A percentile compares a stretch with the other conserved stretches of the same genome.
Conservation (phyloP, 164 flowering plant species). For the Tetrastigma voinierianum region DNA sequence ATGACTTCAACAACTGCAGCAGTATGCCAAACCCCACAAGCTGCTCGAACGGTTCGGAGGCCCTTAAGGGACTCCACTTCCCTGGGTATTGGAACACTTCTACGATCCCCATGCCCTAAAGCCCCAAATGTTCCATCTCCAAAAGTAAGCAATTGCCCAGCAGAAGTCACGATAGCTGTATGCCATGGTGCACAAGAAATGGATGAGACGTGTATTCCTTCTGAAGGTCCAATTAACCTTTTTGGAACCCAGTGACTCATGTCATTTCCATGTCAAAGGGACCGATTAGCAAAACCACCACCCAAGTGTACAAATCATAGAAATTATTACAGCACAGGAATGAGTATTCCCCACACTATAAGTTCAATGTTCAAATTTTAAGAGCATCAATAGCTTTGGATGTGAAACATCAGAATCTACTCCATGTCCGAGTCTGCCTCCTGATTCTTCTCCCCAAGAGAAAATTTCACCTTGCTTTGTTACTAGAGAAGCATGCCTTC, state of each 20-base stretch:
- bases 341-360: conserved; percentile 40
- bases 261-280: conserved; percentile 27
- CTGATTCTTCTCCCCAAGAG: too few relatives aligned
- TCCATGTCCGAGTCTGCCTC: conserved; percentile 43
- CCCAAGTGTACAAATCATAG: conserved; percentile 36
- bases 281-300: conserved; percentile 19
- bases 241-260: conserved; percentile 33
- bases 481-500: conserved; percentile 29
- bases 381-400: conserved; percentile 32
- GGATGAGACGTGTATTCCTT: conserved; percentile 33
- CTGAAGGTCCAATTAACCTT: conserved; percentile 25
- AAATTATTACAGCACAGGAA: conserved; percentile 31
- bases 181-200: conserved; percentile 44
- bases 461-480: conserved; percentile 37
- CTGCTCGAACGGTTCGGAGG: conserved; percentile 28
- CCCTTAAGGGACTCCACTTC: conserved; percentile 35
- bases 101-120: conserved; percentile 37
- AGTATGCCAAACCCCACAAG: conserved; percentile 93
- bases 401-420: conserved; percentile 28
- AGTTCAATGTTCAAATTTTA: conserved; percentile 21
- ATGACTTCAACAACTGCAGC: conserved; percentile 76
- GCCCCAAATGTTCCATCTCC: conserved; percentile 44
- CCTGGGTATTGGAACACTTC: conserved; percentile 26
- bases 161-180: conserved; percentile 35
- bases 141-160: conserved; percentile 35